These are phyloP conservation scores for Hibiscus tridactylites DNA, from an alignment of 345 rosid species.

Conservation along the genomic window DNA sequence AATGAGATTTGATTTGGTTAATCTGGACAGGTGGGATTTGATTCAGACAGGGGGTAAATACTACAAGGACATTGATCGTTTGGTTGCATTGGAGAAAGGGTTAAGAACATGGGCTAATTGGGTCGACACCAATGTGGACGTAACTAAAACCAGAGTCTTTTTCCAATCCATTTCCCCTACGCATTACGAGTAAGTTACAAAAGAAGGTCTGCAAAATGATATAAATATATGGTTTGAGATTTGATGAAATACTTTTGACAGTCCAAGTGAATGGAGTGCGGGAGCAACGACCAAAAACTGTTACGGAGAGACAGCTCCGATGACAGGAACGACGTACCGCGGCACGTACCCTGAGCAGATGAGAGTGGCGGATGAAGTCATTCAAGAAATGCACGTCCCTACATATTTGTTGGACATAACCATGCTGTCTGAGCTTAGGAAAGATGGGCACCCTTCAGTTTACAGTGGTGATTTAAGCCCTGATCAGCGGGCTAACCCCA, in stretches of 20 bases:
- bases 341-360: constrained; percentile 56
- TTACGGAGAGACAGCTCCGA: constrained; percentile 67
- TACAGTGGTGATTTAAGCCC: constrained; percentile 75
- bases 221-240: neutral
- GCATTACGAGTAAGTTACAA: constrained; percentile 56
- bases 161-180: constrained; percentile 86
- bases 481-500: constrained; percentile 53
- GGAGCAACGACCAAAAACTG: constrained; percentile 50
- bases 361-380: constrained; percentile 58
- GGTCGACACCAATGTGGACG: constrained; percentile 53
- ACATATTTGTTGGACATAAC: constrained; percentile 70
- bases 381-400: constrained; percentile 47
- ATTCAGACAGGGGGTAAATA: constrained; percentile 62
- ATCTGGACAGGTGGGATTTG: constrained; percentile 75
- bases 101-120: constrained; percentile 81
- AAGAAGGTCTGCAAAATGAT: too few species aligned
- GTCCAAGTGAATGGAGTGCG: constrained; percentile 71
- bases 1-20: neutral
- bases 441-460: constrained; percentile 91
- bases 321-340: constrained; percentile 42
- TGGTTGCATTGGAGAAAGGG: constrained; percentile 67
- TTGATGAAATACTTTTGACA: constrained; percentile 16
- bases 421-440: constrained; percentile 73
- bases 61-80: constrained; percentile 81
- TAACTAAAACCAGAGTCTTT: constrained; percentile 46